Base-by-base conservation (phyloP, 371 early-diverging fungal genomes). In the Mucor velutinosus region DNA sequence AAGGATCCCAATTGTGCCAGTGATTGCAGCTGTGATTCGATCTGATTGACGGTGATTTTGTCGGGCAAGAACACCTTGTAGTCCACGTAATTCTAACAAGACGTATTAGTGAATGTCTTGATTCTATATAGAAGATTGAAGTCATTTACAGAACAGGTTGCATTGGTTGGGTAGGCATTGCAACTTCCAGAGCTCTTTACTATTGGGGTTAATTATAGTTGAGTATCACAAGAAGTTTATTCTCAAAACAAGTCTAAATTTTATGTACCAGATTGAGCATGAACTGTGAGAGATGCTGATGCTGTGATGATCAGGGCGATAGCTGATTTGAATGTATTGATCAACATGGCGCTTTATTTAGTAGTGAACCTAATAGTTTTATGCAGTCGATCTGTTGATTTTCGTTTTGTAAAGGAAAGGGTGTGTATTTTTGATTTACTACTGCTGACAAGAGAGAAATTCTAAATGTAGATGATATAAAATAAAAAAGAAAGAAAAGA, bases 51-150 rank as follows among this genome's bases (percentile, higher is more conserved):
- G 7, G 29, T 29, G 1, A 27, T 19, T 7, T 56, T 45, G 29
- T 33, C 51, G 32, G 70, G 70, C 58, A 73, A 55, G 60, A 65
- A 74, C 7, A 69, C 62, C 6, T 21, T 57, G 21, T 74, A 74
- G 19, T 74, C 37, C 1, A 74, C 49, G 21, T 64, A 70, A 23
- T 25, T 58, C 74, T 74, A 60, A 39, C 6, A 59, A 60, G 47
- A 6, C 12, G 15, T 35, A n/a, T 30, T 19, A 45, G 25, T 35
- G 35, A 7, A 5, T 35, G 35, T 35, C 35, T 35, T 7, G 10
- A 23, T 47, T 61, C 30, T 21, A 23, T 47, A 11, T 47, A 23
- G 35, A 10, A 37, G 21, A 25, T 6, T 1, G 5, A 43, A 35
- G 10, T 47, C n/a, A 23, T 55, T 39, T 72, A 72, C 73, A 23